Base-by-base conservation (phyloP, 805 yeast species). In the Nakazawaea ambrosiae region DNA sequence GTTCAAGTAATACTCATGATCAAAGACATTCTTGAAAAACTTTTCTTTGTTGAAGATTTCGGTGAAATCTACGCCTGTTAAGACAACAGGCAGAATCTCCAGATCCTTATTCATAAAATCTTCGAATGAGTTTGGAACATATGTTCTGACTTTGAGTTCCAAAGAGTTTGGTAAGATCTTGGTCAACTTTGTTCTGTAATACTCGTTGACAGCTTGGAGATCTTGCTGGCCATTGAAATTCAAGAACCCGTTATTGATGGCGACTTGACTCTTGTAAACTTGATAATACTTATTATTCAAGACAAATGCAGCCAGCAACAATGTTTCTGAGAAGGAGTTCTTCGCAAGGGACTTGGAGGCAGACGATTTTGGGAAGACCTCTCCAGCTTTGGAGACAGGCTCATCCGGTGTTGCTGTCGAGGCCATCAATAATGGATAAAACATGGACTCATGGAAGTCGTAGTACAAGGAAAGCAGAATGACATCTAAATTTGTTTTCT, bases 1-100 rank as follows among this genome's bases (percentile, higher is more conserved):
- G 20, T 32, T 28, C 25, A 37, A 32, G 15, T 27, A 32, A 15
- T n/a, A 27, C 10, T 31, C 36, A 16, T 32, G 36, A 11, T 37
- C 40, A 25, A 37, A 37, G 9, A 37, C 36, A 20, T 37, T 37
- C 11, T 32, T 37, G 33, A 37, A 37, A 23, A 32, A 37, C 27
- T 37, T 32, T 8, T 37, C 36, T 24, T 32, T 37, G 26, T 27
- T 32, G 26, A 37, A 37, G 14, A 37, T 37, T 7, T 37, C 40
- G 4, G 24, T 12, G 14, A 18, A 37, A 32, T 37, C 18, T 14
- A 32, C 25, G 11, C 15, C 20, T 2, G 33, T 20, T 4, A 37
- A 15, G 3, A 23, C 4, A 9, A 32, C 5, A 12, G 40, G 40
- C n/a, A 22, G 26, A 19, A 37, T 27, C 16, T 32, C 33, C 29